Conservation (phyloP, 1,284 basidiomycete genomes). For the Pseudozyma tsukubaensis region DNA sequence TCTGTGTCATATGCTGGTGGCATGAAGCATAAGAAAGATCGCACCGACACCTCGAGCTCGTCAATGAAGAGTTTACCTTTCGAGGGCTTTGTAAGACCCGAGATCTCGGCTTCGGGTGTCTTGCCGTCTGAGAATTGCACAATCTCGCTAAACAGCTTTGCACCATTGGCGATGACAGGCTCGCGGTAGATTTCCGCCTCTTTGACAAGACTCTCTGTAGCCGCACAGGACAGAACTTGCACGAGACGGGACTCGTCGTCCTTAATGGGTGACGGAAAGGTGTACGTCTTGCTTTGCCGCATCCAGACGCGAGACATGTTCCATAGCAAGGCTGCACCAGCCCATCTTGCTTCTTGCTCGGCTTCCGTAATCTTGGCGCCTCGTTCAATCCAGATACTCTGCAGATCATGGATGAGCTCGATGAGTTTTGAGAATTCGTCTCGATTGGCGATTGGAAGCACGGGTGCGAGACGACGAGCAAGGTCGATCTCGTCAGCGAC, state of each 20-base stretch:
- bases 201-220: not conserved
- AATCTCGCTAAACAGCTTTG: conserved; percentile 8
- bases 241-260: not conserved
- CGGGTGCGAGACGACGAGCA: conserved; percentile 10
- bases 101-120: conserved; percentile 2
- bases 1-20: not conserved
- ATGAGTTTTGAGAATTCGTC: conserved; percentile 3
- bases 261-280: not conserved
- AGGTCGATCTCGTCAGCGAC: conserved; percentile 4
- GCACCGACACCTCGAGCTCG: conserved; percentile 11
- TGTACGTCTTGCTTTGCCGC: conserved; percentile 4
- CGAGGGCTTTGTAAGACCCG: not conserved
- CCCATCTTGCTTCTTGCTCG: conserved; percentile 1
- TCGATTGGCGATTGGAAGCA: conserved; percentile 12
- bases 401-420: conserved; percentile 13
- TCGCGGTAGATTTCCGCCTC: not conserved
- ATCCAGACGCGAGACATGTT: conserved; percentile 16
- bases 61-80: conserved; percentile 13
- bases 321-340: conserved; percentile 19
- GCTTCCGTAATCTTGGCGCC: not conserved
- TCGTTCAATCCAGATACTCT: conserved; percentile 20
- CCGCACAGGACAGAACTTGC: not conserved
- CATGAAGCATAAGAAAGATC: conserved; percentile 20
- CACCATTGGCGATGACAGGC: conserved; percentile 2
- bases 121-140: not conserved